phyloP scores from a whole-genome alignment of 78 protist genomes.

The Trichosphaerium sp. region DNA sequence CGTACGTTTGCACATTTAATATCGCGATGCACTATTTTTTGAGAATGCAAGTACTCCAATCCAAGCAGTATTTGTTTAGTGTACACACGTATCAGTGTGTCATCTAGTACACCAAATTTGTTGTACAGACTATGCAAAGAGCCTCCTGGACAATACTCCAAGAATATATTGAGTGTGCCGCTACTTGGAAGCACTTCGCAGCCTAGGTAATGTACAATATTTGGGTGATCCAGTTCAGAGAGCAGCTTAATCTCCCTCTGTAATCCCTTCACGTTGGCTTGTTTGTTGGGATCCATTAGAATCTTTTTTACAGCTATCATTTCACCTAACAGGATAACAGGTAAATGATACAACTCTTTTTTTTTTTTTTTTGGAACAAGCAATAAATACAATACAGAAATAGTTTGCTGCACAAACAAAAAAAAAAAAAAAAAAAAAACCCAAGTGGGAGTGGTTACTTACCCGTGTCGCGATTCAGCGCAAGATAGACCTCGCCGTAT shows the following conservation, averaged over 20 bases:
- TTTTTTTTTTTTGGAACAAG: too few relatives aligned
- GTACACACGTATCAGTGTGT: not conserved
- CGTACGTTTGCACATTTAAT: not conserved
- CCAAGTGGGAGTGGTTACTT: too few relatives aligned
- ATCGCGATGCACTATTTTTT: not conserved
- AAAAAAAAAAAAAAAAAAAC: too few relatives aligned
- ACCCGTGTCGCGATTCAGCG: not conserved
- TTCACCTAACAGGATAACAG: too few relatives aligned
- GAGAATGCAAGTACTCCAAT: not conserved
- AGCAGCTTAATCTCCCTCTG: too few relatives aligned
- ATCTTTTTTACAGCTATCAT: too few relatives aligned
- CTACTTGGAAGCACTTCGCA: not conserved
- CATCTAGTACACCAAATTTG: not conserved
- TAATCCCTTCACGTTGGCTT: not conserved
- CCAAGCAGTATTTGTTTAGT: not conserved
- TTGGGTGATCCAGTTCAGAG: not conserved
- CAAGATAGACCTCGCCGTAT: slow-evolving; percentile 1
- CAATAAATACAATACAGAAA: too few relatives aligned
- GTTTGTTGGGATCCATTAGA: too few relatives aligned
- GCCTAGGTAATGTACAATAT: not conserved
- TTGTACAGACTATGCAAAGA: not conserved
- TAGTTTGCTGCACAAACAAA: too few relatives aligned
- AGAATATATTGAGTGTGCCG: not conserved
- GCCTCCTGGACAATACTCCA: not conserved
- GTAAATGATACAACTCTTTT: too few relatives aligned